Percentiles rank a stretch among this genome's conserved stretches.
phyloP scores from a whole-genome alignment of 2,329 filamentous ascomycete species.

The Botryotinia convoluta region DNA sequence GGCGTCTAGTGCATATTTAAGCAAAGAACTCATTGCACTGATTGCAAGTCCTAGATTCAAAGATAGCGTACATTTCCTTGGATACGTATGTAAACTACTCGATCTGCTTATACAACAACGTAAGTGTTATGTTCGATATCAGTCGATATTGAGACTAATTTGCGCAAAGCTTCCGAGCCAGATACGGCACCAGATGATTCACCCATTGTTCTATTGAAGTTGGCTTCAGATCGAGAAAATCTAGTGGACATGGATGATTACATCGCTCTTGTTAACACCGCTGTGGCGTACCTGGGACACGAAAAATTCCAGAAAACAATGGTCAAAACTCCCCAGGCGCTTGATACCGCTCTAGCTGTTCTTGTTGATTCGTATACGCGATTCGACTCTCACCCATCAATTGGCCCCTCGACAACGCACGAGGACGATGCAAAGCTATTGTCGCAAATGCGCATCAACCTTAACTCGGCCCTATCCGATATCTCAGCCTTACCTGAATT shows the following conservation, averaged over 20 bases:
- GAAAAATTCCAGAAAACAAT: slow-evolving; percentile 51
- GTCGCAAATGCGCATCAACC: slow-evolving; percentile 48
- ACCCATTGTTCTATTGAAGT: slow-evolving; percentile 48
- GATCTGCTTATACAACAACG: slow-evolving; percentile 52
- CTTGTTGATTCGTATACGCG: slow-evolving; percentile 49
- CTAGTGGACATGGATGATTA: slow-evolving; percentile 55
- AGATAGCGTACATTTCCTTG: slow-evolving; percentile 45
- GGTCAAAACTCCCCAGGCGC: slow-evolving; percentile 37
- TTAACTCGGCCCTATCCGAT: slow-evolving; percentile 52
- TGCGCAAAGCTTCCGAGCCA: slow-evolving; percentile 33
- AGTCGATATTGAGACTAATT: background rate
- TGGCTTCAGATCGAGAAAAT: slow-evolving; percentile 45
- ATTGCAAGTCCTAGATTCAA: slow-evolving; percentile 47
- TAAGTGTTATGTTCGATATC: slow-evolving; percentile 31
- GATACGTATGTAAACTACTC: slow-evolving; percentile 56
- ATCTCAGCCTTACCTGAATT: slow-evolving; percentile 52
- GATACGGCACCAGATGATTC: slow-evolving; percentile 44
- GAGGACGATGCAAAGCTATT: slow-evolving; percentile 50
- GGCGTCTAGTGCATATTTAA: slow-evolving; percentile 53
- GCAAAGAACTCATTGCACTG: slow-evolving; percentile 48
- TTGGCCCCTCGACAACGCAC: slow-evolving; percentile 28
- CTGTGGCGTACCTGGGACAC: slow-evolving; percentile 55
- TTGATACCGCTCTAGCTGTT: slow-evolving; percentile 46
- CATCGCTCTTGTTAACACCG: slow-evolving; percentile 49
- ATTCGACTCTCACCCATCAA: slow-evolving; percentile 40